Base-by-base conservation (phyloP, 345 rosid species). In the Laguncularia racemosa region DNA sequence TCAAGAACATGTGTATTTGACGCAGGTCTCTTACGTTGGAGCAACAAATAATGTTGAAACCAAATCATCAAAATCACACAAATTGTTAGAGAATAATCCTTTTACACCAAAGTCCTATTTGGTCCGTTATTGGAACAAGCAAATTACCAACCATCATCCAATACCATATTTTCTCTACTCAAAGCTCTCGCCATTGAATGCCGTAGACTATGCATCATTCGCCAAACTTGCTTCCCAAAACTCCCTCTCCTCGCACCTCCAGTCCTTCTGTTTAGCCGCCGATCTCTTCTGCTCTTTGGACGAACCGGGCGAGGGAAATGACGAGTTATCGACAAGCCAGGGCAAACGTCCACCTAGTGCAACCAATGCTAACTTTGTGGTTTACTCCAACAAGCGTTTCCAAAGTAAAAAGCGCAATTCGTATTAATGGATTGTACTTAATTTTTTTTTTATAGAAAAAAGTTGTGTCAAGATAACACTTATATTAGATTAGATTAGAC, bases 51-150 rank as follows among this genome's bases (percentile, higher is more conserved):
- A 2, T 33, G 40, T 33, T 33, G 40, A 33, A 7, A 33, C 6
- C 40, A 7, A 6, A 33, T n/a, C 17, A 28, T 20, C 59, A 13
- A 26, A 4, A 50, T n/a, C 43, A 3, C 19, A 7, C 15, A 6
- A 51, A 2, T 55, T n/a, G n/a, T n/a, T 64, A 2, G 63, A 52
- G 1, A 67, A 54, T 54, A 81, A 77, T 73, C 97, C 97, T 5
- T 81, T 89, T 49, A 79, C 92, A 4, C 80, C 95, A 0, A 85
- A 49, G 71, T 95, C 99, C 0, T 76, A 84, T 38, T 61, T 84
- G 63, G 44, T 83, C 47, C 97, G 99, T 12, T 87, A 93, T 77
- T 93, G 97, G 97, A 82, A 79, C 78, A 70, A 69, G 44, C 91
- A 73, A 46, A 75, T 93, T 70, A 66, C 63, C 20, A 61, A 20